These are phyloP conservation scores for Pleurotus eryngii DNA, from an alignment of 768 basidiomycete genomes.

Conservation along the genomic window DNA sequence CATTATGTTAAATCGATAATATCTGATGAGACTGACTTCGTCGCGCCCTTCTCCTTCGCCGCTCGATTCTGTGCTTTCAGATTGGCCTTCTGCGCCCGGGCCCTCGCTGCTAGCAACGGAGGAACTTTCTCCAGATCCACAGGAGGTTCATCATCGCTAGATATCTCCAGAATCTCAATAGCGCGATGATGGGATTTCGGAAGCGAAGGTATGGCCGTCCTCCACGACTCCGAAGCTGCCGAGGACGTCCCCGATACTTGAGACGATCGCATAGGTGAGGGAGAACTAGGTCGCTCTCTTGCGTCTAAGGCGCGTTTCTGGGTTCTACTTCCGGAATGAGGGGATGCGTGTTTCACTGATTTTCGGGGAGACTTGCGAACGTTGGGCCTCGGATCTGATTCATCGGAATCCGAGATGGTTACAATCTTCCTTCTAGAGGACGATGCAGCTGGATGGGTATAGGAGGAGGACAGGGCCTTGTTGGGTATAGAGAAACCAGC, in stretches of 20 bases:
- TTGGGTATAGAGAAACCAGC: not conserved
- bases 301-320: not conserved
- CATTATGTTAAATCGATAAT: slow-evolving; percentile 11
- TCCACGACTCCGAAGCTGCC: not conserved
- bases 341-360: slow-evolving; percentile 13
- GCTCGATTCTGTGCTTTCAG: not conserved
- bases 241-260: not conserved
- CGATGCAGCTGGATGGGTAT: not conserved
- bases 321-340: slow-evolving; percentile 5
- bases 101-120: slow-evolving; percentile 7
- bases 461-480: not conserved
- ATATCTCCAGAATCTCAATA: slow-evolving; percentile 31
- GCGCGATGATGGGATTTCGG: not conserved
- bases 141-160: slow-evolving; percentile 32
- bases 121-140: not conserved
- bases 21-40: not conserved
- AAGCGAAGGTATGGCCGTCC: not conserved
- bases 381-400: slow-evolving; percentile 9
- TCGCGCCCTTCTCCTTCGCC: not conserved
- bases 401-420: slow-evolving; percentile 16
- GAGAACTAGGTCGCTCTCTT: not conserved
- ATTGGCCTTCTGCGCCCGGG: not conserved
- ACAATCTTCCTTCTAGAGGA: slow-evolving; percentile 5
- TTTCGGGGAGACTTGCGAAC: slow-evolving; percentile 18
- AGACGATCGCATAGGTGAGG: not conserved